These are phyloP conservation scores for Globisporangium takayamanum DNA, from an alignment of 352 stramenopile genomes.

Conservation along the genomic window DNA sequence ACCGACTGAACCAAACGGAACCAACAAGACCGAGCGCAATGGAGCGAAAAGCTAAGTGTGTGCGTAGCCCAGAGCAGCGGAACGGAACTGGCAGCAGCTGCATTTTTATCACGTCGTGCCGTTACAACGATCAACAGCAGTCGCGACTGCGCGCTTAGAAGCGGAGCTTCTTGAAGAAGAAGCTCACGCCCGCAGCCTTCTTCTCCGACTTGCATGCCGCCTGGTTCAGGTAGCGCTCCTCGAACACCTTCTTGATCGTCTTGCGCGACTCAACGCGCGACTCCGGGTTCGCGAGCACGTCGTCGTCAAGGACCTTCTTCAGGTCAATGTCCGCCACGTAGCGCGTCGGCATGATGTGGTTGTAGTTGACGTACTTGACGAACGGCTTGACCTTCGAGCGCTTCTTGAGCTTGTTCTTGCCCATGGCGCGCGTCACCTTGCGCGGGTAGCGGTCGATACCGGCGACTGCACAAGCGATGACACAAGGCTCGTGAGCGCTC, in stretches of 20 bases:
- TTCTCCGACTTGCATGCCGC: conserved; percentile 95
- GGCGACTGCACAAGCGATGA: conserved; percentile 52
- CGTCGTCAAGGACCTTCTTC: conserved; percentile 96
- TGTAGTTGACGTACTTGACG: conserved; percentile 99
- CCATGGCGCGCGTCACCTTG: conserved; percentile 97
- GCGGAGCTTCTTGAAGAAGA: conserved; percentile 99
- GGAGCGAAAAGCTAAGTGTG: conserved; percentile 14
- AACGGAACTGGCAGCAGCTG: conserved; percentile 63
- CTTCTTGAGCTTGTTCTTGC: conserved; percentile 97
- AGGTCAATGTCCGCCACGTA: conserved; percentile 99
- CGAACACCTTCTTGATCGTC: conserved; percentile 99
- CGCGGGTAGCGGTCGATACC: conserved; percentile 94
- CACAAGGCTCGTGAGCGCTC: background rate
- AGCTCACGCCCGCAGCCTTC: conserved; percentile 96
- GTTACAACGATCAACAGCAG: background rate
- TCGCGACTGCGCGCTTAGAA: conserved; percentile 90
- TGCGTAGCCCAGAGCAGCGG: conserved; percentile 26
- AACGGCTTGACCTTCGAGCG: conserved; percentile 98
- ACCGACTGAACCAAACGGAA: conserved; percentile 4
- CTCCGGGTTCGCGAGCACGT: conserved; percentile 80
- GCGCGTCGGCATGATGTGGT: conserved; percentile 99
- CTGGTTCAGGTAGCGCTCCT: conserved; percentile 97
- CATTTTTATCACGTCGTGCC: conserved; percentile 39
- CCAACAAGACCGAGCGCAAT: background rate
- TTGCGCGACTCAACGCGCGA: conserved; percentile 92